A percentile compares a stretch with the other conserved stretches of the same genome.
phyloP scores from a whole-genome alignment of 192 early-diverging fungal species.

The Tieghemiomyces parasiticus region DNA sequence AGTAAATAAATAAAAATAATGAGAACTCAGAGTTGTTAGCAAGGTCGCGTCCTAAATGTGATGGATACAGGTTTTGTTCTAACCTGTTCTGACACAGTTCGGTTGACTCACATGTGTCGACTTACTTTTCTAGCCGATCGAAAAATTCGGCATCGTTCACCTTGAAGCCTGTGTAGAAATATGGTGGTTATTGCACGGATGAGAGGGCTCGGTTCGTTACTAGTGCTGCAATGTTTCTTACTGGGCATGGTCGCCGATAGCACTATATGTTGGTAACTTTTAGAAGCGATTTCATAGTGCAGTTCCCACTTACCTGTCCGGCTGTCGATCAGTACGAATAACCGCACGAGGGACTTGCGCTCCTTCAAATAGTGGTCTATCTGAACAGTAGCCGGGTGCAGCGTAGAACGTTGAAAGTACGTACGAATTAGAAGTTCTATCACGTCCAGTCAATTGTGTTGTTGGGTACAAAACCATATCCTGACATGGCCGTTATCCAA shows the following conservation, averaged over 20 bases:
- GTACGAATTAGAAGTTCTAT: no score
- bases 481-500: no score
- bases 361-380: constrained; percentile 47
- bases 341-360: constrained; percentile 36
- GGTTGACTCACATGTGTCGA: no score
- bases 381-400: constrained; percentile 13
- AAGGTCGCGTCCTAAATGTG: no score
- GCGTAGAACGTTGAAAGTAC: neutral
- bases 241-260: neutral
- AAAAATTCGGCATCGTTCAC: constrained; percentile 37
- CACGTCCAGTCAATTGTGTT: no score
- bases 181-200: neutral
- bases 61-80: no score
- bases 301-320: constrained; percentile 35
- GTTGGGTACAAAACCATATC: no score
- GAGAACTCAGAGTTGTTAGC: no score
- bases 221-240: neutral
- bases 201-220: no score
- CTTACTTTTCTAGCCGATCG: constrained; percentile 29
- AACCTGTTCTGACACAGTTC: no score
- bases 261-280: neutral
- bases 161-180: constrained; percentile 25
- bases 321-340: constrained; percentile 64
- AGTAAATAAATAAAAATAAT: no score
- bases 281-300: constrained; percentile 8